Evolutionary conservation across 495 filamentous ascomycete species (phyloP), one percentile per base, ranked within the genome.

Genomic region (Daldinia grandis): DNA sequence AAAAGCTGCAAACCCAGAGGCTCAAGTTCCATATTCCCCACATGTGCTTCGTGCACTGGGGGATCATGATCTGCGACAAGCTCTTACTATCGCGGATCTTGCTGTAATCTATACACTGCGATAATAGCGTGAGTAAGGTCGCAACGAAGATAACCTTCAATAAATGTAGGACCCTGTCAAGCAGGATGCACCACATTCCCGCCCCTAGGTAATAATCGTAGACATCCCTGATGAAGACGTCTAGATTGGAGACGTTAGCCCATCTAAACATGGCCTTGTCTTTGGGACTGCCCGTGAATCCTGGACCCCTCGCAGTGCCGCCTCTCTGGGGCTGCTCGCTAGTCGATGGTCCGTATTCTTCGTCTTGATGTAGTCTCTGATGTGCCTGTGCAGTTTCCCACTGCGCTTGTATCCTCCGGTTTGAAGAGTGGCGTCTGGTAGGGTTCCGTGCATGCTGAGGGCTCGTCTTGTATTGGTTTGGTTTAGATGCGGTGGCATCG

Each of bases 201-300:
- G 91, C 88, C 0, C 92, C 92, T 21, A 88, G 79, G 77, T 91
- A 99, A 76, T 98, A 99, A 44, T 89, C 84, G 77, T 98, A 99
- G 25, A 98, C 95, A 60, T 97, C 91, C 68, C 87, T 85, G 50
- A 99, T 85, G 77, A 98, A 98, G 65, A 89, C 91, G 77, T 99
- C 95, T 64, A 99, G 81, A 75, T 98, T 95, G 49, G 89, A 87
- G 31, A 97, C 92, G 74, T 97, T 98, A 62, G 92, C 92, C 93
- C 95, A 99, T 76, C 90, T 90, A 91, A 94, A 98, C 86, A 97
- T 90, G 3, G 95, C 95, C 78, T 89, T 92, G 72, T 94, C 89
- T 79, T 90, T 92, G 12, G 91, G 90, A 74, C 90, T 88, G 78
- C 72, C 88, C 69, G 56, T 81, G 78, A 76, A 90, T 68, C 55